phyloP scores from a whole-genome alignment of 805 yeast genomes.

The Candida khao-thaluensis region DNA sequence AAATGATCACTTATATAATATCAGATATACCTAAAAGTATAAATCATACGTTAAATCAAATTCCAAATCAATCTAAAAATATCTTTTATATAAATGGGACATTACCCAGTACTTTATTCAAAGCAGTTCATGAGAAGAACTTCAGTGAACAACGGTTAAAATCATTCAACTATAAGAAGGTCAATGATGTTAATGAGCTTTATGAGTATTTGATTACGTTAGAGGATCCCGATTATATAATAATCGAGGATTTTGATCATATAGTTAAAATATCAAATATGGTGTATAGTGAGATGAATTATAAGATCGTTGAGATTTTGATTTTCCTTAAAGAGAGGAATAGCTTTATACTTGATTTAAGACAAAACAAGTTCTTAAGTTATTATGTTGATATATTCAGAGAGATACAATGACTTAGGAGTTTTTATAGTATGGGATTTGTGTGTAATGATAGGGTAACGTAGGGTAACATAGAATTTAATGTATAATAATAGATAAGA shows the following conservation, averaged over 20 bases:
- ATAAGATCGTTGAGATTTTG: conserved; percentile 12
- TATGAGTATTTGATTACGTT: neutral
- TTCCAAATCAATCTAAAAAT: neutral
- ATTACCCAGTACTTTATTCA: conserved; percentile 14
- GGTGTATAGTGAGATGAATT: conserved; percentile 12
- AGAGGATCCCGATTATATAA: neutral
- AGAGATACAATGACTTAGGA: neutral
- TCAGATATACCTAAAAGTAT: neutral
- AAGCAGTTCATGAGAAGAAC: conserved; percentile 7
- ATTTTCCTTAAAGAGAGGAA: conserved; percentile 9
- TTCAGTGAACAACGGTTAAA: conserved; percentile 13
- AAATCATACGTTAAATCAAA: neutral
- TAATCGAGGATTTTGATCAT: conserved; percentile 15
- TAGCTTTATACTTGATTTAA: conserved; percentile 9
- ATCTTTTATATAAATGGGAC: conserved; percentile 16
- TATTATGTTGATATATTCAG: conserved; percentile 2
- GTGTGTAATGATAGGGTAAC: no score
- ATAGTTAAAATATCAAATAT: conserved; percentile 10
- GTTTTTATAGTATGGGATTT: no score
- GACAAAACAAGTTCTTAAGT: conserved; percentile 9
- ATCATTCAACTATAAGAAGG: conserved; percentile 14
- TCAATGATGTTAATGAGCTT: conserved; percentile 10
- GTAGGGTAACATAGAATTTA: no score
- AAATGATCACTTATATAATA: conserved; percentile 1
- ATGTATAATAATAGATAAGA: no score